These are phyloP conservation scores for Pelargonium fulgidum DNA, from an alignment of 441 rosid genomes.

Conservation along the genomic window DNA sequence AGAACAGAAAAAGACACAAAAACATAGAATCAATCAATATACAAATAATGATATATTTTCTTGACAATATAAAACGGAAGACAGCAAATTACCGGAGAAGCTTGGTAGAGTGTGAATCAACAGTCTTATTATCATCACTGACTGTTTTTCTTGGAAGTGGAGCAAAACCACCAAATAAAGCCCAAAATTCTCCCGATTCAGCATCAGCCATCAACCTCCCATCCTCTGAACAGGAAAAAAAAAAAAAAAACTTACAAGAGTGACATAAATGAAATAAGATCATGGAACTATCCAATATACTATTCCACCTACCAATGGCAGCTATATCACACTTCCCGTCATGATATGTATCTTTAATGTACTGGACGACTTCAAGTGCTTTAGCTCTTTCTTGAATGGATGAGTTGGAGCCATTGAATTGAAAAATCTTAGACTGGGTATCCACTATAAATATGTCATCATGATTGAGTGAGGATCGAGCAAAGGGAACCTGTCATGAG, in stretches of 20 bases:
- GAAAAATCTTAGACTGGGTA: slow-evolving; percentile 69
- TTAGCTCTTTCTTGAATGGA: slow-evolving; percentile 97
- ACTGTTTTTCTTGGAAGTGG: slow-evolving; percentile 83
- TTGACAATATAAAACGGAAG: background rate
- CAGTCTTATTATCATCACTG: slow-evolving; percentile 64
- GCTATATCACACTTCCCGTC: slow-evolving; percentile 83
- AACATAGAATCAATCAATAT: background rate
- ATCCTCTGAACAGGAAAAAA: slow-evolving; percentile 67
- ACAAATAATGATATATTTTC: background rate
- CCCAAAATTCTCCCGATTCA: slow-evolving; percentile 99
- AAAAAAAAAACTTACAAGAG: background rate
- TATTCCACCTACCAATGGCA: slow-evolving; percentile 74
- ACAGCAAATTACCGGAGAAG: slow-evolving; percentile 51
- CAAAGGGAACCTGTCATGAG: slow-evolving; percentile 70
- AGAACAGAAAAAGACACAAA: background rate
- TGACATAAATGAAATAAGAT: background rate
- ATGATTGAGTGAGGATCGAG: slow-evolving; percentile 88
- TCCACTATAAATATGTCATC: slow-evolving; percentile 98
- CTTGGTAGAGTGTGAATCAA: slow-evolving; percentile 63
- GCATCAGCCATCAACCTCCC: slow-evolving; percentile 95
- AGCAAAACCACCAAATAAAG: slow-evolving; percentile 97
- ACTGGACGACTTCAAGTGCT: slow-evolving; percentile 96
- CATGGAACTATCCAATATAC: slow-evolving; percentile 14
- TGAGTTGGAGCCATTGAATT: slow-evolving; percentile 96
- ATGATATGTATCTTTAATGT: slow-evolving; percentile 88